Percentiles rank a stretch among this genome's conserved stretches.
phyloP scores from a whole-genome alignment of 192 early-diverging fungal genomes.

The Powellomyces hirtus region DNA sequence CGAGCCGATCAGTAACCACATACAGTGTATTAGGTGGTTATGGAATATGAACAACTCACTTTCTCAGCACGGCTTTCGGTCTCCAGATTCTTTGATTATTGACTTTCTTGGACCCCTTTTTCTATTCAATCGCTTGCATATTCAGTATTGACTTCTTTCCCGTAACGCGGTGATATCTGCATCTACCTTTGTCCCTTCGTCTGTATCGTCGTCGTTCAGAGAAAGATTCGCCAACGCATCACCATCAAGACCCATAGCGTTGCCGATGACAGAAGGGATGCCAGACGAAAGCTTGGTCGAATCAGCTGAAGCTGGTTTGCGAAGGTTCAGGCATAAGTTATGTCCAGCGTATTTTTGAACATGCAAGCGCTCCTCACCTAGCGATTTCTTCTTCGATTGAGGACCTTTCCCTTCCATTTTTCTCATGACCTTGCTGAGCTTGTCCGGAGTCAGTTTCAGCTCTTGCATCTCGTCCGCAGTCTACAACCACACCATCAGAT shows the following conservation, averaged over 20 bases:
- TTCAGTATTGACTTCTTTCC: not conserved
- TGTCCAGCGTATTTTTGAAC: too few species aligned
- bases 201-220: conserved; percentile 34
- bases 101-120: conserved; percentile 1
- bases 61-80: conserved; percentile 54
- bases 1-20: not conserved
- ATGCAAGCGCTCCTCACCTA: too few species aligned
- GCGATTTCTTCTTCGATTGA: not conserved
- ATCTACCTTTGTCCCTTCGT: conserved; percentile 27
- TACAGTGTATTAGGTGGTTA: not conserved
- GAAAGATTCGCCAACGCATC: conserved; percentile 23
- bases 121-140: not conserved
- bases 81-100: conserved; percentile 56
- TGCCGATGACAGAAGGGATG: conserved; percentile 25
- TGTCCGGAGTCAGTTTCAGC: conserved; percentile 30
- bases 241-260: conserved; percentile 23
- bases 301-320: too few species aligned
- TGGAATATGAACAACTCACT: conserved; percentile 33
- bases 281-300: not conserved
- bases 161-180: not conserved
- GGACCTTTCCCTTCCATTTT: conserved; percentile 13
- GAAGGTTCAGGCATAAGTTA: too few species aligned
- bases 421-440: conserved; percentile 27
- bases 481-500: not conserved
- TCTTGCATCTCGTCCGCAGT: conserved; percentile 27